A percentile compares a stretch with the other conserved stretches of the same genome.
Evolutionary conservation across 768 basidiomycete species (phyloP).

Genomic region (Lentinula sp.): DNA sequence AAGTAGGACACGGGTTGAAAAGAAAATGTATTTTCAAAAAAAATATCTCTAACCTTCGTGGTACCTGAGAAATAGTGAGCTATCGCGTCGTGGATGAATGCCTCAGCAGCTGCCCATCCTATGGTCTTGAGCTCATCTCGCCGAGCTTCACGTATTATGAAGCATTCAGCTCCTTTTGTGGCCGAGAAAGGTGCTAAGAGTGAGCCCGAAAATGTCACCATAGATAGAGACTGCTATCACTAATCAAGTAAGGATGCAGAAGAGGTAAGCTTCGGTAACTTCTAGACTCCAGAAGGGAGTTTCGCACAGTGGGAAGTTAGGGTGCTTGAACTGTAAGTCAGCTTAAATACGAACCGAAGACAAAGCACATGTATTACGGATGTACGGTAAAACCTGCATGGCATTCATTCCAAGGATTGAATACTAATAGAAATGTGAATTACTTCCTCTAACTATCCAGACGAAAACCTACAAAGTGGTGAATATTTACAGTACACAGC

Average conservation of each 20-base stretch:
- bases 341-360: no score
- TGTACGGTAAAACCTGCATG: background rate
- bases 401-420: background rate
- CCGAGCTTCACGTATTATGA: background rate
- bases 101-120: background rate
- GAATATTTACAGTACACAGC: no score
- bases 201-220: background rate
- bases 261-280: no score
- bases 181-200: background rate
- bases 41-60: background rate
- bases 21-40: background rate
- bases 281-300: no score
- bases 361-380: background rate
- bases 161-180: background rate
- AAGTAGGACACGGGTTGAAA: background rate
- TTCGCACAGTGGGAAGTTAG: no score
- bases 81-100: background rate
- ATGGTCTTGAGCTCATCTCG: background rate
- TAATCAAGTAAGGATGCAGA: no score
- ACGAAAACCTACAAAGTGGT: no score
- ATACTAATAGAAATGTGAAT: background rate
- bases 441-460: no score
- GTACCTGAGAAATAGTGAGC: background rate
- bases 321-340: no score
- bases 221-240: no score